Conservation (phyloP, 1,139 yeast genomes). For the Debaryomyces sp. region DNA sequence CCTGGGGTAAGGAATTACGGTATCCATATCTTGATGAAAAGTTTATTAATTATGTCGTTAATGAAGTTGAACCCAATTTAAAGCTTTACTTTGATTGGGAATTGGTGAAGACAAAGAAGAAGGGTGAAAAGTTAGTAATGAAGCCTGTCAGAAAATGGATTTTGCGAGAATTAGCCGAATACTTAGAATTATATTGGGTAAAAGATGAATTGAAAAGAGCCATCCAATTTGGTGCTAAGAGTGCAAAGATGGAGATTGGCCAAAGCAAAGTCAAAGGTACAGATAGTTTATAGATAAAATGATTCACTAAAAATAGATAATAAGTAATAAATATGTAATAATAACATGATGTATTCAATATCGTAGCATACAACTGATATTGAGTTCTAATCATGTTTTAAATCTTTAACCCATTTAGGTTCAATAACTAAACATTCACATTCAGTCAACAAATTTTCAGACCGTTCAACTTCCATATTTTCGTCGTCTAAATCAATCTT, state of each 20-base stretch:
- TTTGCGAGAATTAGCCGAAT: constrained; percentile 62
- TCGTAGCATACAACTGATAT: neutral
- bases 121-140: constrained; percentile 22
- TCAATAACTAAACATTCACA: constrained; percentile 50
- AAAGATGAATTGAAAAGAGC: constrained; percentile 86
- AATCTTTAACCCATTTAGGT: constrained; percentile 49
- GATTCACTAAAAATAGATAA: constrained; percentile 1
- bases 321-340: constrained; percentile 2
- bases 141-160: constrained; percentile 58
- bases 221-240: constrained; percentile 92
- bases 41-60: constrained; percentile 57
- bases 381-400: constrained; percentile 16
- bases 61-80: constrained; percentile 51
- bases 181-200: constrained; percentile 57
- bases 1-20: constrained; percentile 88
- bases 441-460: constrained; percentile 34
- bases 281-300: constrained; percentile 30
- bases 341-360: neutral
- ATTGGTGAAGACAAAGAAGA: constrained; percentile 30
- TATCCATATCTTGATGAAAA: constrained; percentile 81
- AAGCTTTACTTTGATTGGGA: constrained; percentile 44
- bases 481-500: constrained; percentile 21
- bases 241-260: constrained; percentile 88
- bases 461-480: constrained; percentile 19
- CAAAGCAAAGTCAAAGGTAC: constrained; percentile 69